These are phyloP conservation scores for Mycena venus DNA, from an alignment of 768 basidiomycete species.

Conservation along the genomic window DNA sequence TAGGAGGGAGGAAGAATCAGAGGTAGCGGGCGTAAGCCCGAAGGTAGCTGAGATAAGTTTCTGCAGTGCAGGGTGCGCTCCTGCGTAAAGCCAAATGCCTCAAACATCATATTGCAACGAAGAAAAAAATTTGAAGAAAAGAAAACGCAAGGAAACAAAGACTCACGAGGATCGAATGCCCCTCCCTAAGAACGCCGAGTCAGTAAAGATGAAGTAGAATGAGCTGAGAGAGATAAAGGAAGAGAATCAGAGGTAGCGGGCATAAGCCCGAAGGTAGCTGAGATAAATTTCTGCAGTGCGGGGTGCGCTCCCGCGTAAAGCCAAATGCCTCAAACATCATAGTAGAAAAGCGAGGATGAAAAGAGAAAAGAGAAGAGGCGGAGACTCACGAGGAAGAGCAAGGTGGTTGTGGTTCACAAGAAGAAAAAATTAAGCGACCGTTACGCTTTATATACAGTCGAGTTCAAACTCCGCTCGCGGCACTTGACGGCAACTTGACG, in stretches of 20 bases:
- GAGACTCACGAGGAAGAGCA: slow-evolving; percentile 45
- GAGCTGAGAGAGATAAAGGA: background rate
- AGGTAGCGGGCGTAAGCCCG: slow-evolving; percentile 61
- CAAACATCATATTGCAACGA: slow-evolving; percentile 26
- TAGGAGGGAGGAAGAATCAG: slow-evolving; percentile 16
- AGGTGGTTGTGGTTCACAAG: slow-evolving; percentile 5
- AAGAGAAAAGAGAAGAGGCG: background rate
- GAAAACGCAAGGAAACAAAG: background rate
- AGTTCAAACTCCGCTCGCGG: slow-evolving; percentile 49
- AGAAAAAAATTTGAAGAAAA: slow-evolving; percentile 12
- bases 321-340: slow-evolving; percentile 37
- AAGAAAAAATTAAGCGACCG: background rate
- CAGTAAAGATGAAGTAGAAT: background rate
- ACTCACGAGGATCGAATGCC: background rate
- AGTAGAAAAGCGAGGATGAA: slow-evolving; percentile 17
- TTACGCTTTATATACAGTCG: background rate
- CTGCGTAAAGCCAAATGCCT: slow-evolving; percentile 53
- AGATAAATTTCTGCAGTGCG: slow-evolving; percentile 89
- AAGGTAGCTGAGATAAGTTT: slow-evolving; percentile 94
- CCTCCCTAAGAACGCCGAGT: background rate
- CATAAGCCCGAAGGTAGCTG: slow-evolving; percentile 88
- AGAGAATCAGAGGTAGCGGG: slow-evolving; percentile 43
- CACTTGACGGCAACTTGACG: no score
- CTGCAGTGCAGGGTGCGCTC: slow-evolving; percentile 78
- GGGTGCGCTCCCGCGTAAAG: slow-evolving; percentile 62